Conservation (phyloP, 2,329 filamentous ascomycete genomes). For the Xylogone sp. region DNA sequence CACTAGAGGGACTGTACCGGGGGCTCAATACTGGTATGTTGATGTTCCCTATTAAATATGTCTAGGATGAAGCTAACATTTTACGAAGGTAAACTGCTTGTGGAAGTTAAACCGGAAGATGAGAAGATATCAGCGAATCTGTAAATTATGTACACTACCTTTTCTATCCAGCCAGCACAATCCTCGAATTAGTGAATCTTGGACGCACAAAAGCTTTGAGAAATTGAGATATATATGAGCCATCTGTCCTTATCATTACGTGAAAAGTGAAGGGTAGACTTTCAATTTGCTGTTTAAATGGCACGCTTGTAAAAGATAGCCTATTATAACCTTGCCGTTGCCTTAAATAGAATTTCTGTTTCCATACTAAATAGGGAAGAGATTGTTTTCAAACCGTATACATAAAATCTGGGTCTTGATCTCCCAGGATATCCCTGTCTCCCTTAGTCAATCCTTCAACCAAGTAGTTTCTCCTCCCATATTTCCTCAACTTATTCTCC, state of each 20-base stretch:
- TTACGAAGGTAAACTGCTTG: conserved; percentile 45
- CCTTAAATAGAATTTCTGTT: no score
- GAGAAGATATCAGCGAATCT: background rate
- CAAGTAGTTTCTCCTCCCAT: conserved; percentile 61
- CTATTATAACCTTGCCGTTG: no score
- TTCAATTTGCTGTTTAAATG: no score
- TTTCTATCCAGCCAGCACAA: background rate
- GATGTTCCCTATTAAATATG: background rate
- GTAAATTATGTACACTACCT: background rate
- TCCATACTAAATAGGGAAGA: no score
- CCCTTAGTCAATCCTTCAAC: conserved; percentile 57
- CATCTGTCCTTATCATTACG: no score
- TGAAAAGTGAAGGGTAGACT: no score
- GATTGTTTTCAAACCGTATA: conserved; percentile 62
- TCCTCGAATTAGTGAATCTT: no score
- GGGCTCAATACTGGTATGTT: conserved; percentile 64
- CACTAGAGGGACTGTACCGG: conserved; percentile 60
- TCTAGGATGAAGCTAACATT: conserved; percentile 1
- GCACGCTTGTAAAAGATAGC: no score
- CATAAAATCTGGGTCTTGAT: conserved; percentile 66
- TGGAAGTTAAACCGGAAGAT: conserved; percentile 42
- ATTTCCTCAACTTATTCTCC: conserved; percentile 66
- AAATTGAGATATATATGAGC: no score
- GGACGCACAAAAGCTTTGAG: no score
- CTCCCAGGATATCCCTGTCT: conserved; percentile 65